A percentile compares a stretch with the other conserved stretches of the same genome.
These are phyloP conservation scores for Epipyxis sp. DNA, from an alignment of 108 stramenopile genomes.

Conservation along the genomic window DNA sequence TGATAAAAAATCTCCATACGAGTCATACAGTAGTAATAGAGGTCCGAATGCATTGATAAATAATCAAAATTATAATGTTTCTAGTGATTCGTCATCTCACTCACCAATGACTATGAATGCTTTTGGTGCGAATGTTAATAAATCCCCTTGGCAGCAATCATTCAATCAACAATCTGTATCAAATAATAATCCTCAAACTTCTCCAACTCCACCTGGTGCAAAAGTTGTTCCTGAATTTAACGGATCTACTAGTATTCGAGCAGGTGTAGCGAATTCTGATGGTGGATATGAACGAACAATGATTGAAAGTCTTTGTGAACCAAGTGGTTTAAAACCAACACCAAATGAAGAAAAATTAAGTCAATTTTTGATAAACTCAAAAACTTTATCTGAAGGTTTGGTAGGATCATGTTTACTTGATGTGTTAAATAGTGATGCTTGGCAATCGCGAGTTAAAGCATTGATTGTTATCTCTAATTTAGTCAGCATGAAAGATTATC, in stretches of 20 bases:
- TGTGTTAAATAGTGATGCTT: conserved; percentile 6
- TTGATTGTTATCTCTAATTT: conserved; percentile 6
- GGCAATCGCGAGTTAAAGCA: conserved; percentile 20
- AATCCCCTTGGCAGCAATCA: too few species aligned
- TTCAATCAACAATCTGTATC: too few species aligned
- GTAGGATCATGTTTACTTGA: conserved; percentile 42
- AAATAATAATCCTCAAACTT: not conserved
- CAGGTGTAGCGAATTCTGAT: conserved; percentile 59
- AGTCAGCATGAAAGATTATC: not conserved
- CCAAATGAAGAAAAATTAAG: conserved; percentile 78
- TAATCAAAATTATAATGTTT: not conserved
- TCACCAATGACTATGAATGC: not conserved
- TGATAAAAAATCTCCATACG: too few species aligned
- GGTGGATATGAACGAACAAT: conserved; percentile 84
- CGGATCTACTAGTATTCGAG: conserved; percentile 18
- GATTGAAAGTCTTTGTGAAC: conserved; percentile 81
- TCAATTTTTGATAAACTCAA: conserved; percentile 65
- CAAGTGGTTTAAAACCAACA: conserved; percentile 85
- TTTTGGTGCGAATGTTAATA: not conserved
- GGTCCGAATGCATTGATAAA: conserved; percentile 37
- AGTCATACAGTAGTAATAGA: conserved; percentile 28
- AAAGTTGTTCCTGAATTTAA: not conserved
- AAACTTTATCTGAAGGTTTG: conserved; percentile 73
- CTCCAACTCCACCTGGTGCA: not conserved
- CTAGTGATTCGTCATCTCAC: not conserved